Conservation (phyloP, 305 asterid species). For the Fraxinus paxiana region DNA sequence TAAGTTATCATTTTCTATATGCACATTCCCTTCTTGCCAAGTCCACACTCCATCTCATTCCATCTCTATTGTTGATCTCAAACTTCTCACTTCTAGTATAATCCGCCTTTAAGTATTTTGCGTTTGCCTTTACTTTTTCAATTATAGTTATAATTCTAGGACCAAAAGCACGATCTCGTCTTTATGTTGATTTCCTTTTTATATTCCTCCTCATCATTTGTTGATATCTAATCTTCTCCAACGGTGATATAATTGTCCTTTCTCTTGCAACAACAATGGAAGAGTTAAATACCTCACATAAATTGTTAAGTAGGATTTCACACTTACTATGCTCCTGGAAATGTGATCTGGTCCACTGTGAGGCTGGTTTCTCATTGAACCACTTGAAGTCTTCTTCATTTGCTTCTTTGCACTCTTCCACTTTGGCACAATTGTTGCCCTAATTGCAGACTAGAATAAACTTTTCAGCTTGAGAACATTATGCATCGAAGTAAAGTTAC, state of each 20-base stretch:
- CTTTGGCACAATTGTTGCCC: not conserved
- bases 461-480: not conserved
- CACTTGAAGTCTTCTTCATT: not conserved
- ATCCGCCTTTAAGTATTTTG: not conserved
- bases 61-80: not conserved
- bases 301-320: not conserved
- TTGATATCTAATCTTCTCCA: not conserved
- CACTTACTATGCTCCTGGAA: not conserved
- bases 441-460: not conserved
- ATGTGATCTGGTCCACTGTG: not conserved
- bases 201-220: not conserved
- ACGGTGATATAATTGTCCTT: not conserved
- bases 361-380: too few relatives aligned
- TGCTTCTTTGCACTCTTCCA: not conserved
- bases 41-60: not conserved
- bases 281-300: not conserved
- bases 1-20: not conserved
- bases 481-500: not conserved
- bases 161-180: not conserved
- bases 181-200: not conserved
- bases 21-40: not conserved
- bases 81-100: not conserved
- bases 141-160: not conserved
- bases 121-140: not conserved
- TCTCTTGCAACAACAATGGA: not conserved